Conservation (phyloP, 2,329 filamentous ascomycete genomes). For the Sporothrix mexicana region DNA sequence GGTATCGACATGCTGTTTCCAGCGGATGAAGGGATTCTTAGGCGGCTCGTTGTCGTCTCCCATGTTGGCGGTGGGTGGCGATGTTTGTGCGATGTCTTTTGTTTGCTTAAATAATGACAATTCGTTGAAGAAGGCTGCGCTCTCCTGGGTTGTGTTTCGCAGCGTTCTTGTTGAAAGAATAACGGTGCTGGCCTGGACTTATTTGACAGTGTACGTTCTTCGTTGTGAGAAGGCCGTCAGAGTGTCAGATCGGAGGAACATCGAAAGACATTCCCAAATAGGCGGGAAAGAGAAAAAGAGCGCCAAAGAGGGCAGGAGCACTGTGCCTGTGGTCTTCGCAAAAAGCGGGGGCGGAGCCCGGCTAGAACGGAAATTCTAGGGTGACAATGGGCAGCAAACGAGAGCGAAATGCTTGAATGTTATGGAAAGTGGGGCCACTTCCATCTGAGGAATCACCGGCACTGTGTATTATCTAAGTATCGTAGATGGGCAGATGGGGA, state of each 20-base stretch:
- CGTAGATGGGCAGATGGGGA: no score
- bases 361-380: conserved; percentile 23
- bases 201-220: not conserved
- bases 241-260: conserved; percentile 2
- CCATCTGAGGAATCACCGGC: not conserved
- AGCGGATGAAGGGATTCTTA: conserved; percentile 50
- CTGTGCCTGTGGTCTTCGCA: conserved; percentile 15
- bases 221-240: not conserved
- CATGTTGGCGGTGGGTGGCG: conserved; percentile 31
- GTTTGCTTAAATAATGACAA: not conserved
- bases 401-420: not conserved
- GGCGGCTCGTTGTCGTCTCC: conserved; percentile 38
- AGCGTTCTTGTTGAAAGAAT: conserved; percentile 31
- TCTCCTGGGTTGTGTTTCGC: not conserved
- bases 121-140: conserved; percentile 18
- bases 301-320: not conserved
- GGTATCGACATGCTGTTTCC: conserved; percentile 50
- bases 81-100: not conserved
- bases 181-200: not conserved
- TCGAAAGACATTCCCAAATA: conserved; percentile 11
- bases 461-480: not conserved
- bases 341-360: conserved; percentile 27
- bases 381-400: not conserved
- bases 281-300: conserved; percentile 13
- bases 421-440: conserved; percentile 21